Percentiles rank a stretch among this genome's conserved stretches.
Conservation (phyloP, 805 yeast genomes). For the Saccharomycopsis sp. region DNA sequence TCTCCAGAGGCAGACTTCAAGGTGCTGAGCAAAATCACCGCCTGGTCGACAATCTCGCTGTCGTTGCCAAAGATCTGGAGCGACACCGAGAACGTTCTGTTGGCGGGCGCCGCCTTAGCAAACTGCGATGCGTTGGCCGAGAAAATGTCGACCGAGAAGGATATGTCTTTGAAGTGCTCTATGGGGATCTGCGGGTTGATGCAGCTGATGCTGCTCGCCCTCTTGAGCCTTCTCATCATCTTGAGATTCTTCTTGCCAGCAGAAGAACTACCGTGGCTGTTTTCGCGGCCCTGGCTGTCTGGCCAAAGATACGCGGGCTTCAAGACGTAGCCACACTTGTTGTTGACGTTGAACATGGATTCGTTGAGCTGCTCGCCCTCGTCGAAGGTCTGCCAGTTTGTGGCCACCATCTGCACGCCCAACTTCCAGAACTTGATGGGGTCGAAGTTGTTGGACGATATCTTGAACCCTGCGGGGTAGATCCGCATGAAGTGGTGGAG, state of each 20-base stretch:
- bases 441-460: conserved; percentile 72
- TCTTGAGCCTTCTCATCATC: conserved; percentile 2
- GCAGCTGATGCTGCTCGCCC: conserved; percentile 24
- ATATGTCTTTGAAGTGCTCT: conserved; percentile 15
- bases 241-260: conserved; percentile 21
- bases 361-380: conserved; percentile 83
- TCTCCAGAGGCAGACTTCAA: conserved; percentile 6
- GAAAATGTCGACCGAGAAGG: conserved; percentile 41
- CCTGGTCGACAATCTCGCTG: conserved; percentile 1
- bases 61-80: conserved; percentile 13
- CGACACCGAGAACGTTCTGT: conserved; percentile 6
- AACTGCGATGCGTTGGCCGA: conserved; percentile 86
- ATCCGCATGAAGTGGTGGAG: conserved; percentile 67
- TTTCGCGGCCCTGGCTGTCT: conserved; percentile 9
- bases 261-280: neutral
- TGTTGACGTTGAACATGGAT: conserved; percentile 53
- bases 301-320: conserved; percentile 52
- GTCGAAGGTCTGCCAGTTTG: conserved; percentile 94
- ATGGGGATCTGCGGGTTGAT: conserved; percentile 12
- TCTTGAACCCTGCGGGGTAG: conserved; percentile 76
- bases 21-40: neutral
- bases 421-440: conserved; percentile 76
- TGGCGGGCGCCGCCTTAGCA: conserved; percentile 29
- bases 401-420: conserved; percentile 93
- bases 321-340: conserved; percentile 61